Conservation (phyloP, 2,329 filamentous ascomycete genomes). For the Geosmithia morbida region DNA sequence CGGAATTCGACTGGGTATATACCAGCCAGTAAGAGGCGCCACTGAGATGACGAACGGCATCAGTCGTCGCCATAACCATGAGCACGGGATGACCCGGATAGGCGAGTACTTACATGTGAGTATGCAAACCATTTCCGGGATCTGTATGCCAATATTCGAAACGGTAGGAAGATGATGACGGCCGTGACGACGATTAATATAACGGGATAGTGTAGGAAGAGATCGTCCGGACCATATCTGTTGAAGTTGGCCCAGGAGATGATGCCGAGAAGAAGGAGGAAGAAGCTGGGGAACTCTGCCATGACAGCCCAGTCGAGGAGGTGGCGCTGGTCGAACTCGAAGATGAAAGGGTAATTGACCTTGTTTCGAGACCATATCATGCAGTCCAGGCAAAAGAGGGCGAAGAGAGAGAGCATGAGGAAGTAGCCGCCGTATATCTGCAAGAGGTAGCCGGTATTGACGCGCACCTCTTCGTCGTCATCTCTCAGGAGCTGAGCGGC, state of each 20-base stretch:
- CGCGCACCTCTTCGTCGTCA: conserved; percentile 28
- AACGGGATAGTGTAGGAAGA: conserved; percentile 81
- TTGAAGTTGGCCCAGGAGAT: conserved; percentile 85
- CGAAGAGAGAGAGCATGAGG: conserved; percentile 63
- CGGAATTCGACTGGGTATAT: conserved; percentile 90
- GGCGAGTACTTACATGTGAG: conserved; percentile 53
- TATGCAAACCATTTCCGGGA: conserved; percentile 78
- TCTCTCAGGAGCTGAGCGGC: conserved; percentile 34
- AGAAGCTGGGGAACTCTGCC: conserved; percentile 73
- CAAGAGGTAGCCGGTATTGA: conserved; percentile 53
- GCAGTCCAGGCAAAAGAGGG: conserved; percentile 77
- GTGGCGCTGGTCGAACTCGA: conserved; percentile 83
- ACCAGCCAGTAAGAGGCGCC: conserved; percentile 72
- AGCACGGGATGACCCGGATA: neutral
- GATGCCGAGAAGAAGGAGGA: conserved; percentile 63
- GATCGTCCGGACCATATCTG: conserved; percentile 43
- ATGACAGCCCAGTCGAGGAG: conserved; percentile 83
- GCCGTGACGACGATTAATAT: conserved; percentile 58
- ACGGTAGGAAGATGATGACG: conserved; percentile 61
- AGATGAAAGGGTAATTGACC: conserved; percentile 94
- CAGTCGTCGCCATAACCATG: neutral
- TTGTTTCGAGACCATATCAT: conserved; percentile 70
- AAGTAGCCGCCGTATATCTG: conserved; percentile 94
- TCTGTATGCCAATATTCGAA: conserved; percentile 57
- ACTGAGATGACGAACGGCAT: conserved; percentile 29